Conservation (phyloP, 139 green algal genomes). For the Bryopsis sp. region DNA sequence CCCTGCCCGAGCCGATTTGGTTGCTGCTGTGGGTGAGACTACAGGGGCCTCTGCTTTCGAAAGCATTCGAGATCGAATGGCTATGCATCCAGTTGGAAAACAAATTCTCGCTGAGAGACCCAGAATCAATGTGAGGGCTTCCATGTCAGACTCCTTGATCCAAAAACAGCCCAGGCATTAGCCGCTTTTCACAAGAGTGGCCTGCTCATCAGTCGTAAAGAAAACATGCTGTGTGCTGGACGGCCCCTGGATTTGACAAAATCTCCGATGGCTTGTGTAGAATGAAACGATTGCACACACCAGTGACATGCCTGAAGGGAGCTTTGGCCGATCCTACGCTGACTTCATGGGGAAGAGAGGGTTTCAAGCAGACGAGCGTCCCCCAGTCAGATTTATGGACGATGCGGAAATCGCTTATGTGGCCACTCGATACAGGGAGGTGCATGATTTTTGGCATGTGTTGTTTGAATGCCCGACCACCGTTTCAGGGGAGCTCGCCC, state of each 20-base stretch:
- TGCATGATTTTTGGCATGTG: conserved; percentile 96
- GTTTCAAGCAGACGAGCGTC: conserved; percentile 80
- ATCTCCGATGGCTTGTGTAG: not conserved
- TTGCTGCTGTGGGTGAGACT: conserved; percentile 71
- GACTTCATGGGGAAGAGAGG: conserved; percentile 76
- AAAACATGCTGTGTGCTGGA: not conserved
- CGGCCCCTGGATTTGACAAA: not conserved
- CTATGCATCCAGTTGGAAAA: conserved; percentile 33
- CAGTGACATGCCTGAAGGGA: conserved; percentile 45
- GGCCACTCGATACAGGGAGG: conserved; percentile 58
- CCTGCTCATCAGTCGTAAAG: not conserved
- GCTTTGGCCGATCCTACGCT: conserved; percentile 82
- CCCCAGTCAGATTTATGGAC: conserved; percentile 82
- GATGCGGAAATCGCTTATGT: conserved; percentile 89
- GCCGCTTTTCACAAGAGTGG: not conserved
- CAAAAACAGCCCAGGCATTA: not conserved
- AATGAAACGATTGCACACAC: conserved; percentile 35
- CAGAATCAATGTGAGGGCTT: conserved; percentile 47
- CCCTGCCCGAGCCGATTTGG: conserved; percentile 66
- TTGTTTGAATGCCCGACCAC: conserved; percentile 90
- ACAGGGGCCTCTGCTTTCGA: conserved; percentile 41
- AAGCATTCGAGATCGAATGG: conserved; percentile 65
- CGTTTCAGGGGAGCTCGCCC: conserved; percentile 83
- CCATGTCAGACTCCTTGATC: not conserved
- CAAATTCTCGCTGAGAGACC: conserved; percentile 66